Base-by-base conservation (phyloP, 441 rosid genomes). In the Erysimum pusillum region DNA sequence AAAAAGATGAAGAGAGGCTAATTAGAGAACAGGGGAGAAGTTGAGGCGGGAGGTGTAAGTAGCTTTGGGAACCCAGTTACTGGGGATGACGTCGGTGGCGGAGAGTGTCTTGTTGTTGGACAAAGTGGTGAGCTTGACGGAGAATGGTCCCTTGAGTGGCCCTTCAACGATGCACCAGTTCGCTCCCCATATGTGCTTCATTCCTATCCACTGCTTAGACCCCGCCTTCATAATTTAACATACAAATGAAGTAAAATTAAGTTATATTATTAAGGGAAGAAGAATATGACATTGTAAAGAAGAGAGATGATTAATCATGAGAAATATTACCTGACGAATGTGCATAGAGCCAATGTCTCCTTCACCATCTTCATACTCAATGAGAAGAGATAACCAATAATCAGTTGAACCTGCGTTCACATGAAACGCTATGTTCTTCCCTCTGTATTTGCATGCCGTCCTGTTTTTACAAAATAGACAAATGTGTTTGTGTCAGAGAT, bases 111-210 rank as follows among this genome's bases (percentile, higher is more conserved):
- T 84, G 57, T 80, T 83, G 22, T 90, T 83, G 64, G 96, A 84
- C 17, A 95, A 84, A 58, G 98, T 86, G 45, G 96, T 87, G 73
- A 95, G 81, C 77, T 91, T 92, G 67, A 95, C 95, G 2, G 98
- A 93, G 84, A 93, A 91, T 9, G 99, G 99, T 48, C 99, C 98
- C 32, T 85, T 84, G 69, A 93, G 87, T 14, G 97, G 96, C 42
- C 90, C 94, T 67, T 79, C 74, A 73, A 66, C 78, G 35, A 91
- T 80, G 79, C 84, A 83, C 99, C 99, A 94, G 71, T 67, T 92
- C 69, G 99, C 99, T 60, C 99, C 99, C 99, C 99, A 94, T 38
- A 94, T 22, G 78, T 94, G 99, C 73, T 87, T 95, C 99, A 95
- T 95, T 63, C 83, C 88, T 36, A 87, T 63, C 99, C 99, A 94